Evolutionary conservation across 208 protist genomes (phyloP).

Genomic region (Wallacemonas rigidus): DNA sequence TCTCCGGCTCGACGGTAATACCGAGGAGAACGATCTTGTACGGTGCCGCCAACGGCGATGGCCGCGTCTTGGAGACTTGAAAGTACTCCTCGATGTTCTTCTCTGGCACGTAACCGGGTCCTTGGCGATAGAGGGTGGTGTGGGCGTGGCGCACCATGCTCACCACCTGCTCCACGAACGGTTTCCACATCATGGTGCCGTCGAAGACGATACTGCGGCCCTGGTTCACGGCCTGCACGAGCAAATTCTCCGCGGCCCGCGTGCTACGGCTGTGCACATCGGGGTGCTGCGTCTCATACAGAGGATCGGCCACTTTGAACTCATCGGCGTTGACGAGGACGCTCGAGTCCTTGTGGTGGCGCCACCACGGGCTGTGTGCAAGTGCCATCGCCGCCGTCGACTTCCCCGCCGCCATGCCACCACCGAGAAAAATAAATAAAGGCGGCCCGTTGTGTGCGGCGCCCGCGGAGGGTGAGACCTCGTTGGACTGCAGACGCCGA

Average conservation of each 20-base stretch:
- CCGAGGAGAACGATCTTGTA: constrained; percentile 81
- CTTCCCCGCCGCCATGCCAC: constrained; percentile 90
- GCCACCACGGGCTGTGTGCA: constrained; percentile 75
- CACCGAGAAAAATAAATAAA: constrained; percentile 87
- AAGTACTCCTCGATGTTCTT: constrained; percentile 75
- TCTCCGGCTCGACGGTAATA: constrained; percentile 86
- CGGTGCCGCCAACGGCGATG: constrained; percentile 39
- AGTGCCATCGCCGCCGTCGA: constrained; percentile 78
- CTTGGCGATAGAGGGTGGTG: constrained; percentile 60
- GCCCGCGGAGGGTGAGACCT: background rate
- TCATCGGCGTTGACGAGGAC: constrained; percentile 86
- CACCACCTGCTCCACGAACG: constrained; percentile 81
- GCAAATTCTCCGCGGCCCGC: constrained; percentile 69
- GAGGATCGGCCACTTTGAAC: constrained; percentile 63
- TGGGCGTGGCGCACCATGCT: constrained; percentile 84
- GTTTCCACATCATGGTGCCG: constrained; percentile 91
- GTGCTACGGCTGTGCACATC: constrained; percentile 72
- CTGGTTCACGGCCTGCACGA: constrained; percentile 82
- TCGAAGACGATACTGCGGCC: constrained; percentile 86
- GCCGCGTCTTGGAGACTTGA: constrained; percentile 30
- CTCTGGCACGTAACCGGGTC: constrained; percentile 56
- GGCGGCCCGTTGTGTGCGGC: constrained; percentile 38
- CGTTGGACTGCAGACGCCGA: constrained; percentile 49
- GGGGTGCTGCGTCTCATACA: constrained; percentile 23
- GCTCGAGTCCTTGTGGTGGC: constrained; percentile 66